Conservation (phyloP, 345 rosid species). For the Ailanthus altissimus region DNA sequence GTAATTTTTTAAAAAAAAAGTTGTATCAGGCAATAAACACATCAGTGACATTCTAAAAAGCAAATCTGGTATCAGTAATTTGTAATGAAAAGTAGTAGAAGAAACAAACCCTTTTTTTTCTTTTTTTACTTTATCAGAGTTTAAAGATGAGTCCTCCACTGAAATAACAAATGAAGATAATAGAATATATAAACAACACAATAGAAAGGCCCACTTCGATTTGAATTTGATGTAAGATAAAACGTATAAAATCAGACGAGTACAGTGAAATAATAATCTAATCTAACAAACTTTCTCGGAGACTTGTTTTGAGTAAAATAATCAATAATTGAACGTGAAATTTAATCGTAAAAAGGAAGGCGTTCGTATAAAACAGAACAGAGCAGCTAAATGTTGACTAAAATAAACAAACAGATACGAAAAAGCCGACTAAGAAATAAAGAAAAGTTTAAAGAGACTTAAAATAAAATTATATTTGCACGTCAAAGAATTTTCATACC, state of each 20-base stretch:
- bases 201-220: slow-evolving; percentile 3
- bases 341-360: neutral
- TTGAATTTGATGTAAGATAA: neutral
- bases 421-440: neutral
- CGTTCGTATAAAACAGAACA: neutral
- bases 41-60: neutral
- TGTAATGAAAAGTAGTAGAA: too few relatives aligned
- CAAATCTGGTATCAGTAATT: neutral
- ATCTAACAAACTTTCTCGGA: neutral
- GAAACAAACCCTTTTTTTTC: neutral
- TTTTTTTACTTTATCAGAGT: neutral
- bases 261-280: neutral
- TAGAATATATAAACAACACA: neutral
- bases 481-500: neutral
- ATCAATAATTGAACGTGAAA: neutral
- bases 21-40: neutral
- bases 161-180: neutral
- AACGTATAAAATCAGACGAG: neutral
- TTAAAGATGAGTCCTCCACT: slow-evolving; percentile 27
- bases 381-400: neutral
- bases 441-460: neutral
- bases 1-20: too few relatives aligned
- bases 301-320: neutral
- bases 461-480: neutral
- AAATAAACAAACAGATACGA: neutral